Conservation (phyloP, 2,329 filamentous ascomycete genomes). For the Helotiales sp. region DNA sequence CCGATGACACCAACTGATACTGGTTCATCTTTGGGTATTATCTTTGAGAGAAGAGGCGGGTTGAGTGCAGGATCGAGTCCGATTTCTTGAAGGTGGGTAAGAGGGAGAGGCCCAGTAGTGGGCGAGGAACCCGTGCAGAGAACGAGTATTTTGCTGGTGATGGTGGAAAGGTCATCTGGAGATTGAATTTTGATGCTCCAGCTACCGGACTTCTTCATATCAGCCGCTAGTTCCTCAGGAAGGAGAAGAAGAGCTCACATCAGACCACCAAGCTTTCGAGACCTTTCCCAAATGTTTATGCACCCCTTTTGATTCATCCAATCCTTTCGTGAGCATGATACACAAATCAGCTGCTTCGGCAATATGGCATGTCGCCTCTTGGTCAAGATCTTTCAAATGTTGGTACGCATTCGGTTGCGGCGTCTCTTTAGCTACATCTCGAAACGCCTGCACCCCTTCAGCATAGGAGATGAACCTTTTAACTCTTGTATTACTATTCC, state of each 20-base stretch:
- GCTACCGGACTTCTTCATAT: conserved; percentile 19
- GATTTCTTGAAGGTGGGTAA: conserved; percentile 41
- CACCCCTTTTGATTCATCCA: conserved; percentile 42
- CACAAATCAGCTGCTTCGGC: conserved; percentile 58
- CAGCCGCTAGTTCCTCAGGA: conserved; percentile 8
- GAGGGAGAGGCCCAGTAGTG: conserved; percentile 43
- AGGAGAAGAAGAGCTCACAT: conserved; percentile 26
- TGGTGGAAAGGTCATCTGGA: conserved; percentile 4
- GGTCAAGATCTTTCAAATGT: conserved; percentile 51
- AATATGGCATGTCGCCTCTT: conserved; percentile 57
- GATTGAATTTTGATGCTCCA: conserved; percentile 39
- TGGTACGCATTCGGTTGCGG: conserved; percentile 54
- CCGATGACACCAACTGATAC: conserved; percentile 57
- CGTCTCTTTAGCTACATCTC: conserved; percentile 46
- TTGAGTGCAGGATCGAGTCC: conserved; percentile 57
- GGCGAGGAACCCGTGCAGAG: conserved; percentile 59
- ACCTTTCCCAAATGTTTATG: conserved; percentile 41
- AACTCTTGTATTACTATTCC: conserved; percentile 57
- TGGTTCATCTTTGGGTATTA: conserved; percentile 39
- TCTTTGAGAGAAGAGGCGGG: conserved; percentile 47
- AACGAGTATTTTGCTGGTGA: conserved; percentile 40
- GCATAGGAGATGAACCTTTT: conserved; percentile 59
- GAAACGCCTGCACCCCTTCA: conserved; percentile 52
- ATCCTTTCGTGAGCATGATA: conserved; percentile 44
- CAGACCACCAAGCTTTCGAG: conserved; percentile 40